Base-by-base conservation (phyloP, 2,329 filamentous ascomycete species). In the Fusarium acutatum region DNA sequence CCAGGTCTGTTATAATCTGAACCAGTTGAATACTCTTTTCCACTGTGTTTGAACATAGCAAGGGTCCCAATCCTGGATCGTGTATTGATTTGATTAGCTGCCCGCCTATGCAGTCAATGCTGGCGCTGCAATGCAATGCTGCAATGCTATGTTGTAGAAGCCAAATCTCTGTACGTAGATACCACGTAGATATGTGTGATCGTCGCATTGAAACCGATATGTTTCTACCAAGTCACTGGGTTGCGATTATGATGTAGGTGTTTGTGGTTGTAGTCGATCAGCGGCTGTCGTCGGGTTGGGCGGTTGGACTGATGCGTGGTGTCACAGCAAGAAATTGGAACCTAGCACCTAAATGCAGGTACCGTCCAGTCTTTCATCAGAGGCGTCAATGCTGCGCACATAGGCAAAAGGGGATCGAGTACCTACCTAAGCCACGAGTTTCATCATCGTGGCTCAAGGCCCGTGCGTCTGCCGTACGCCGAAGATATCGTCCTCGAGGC, bases 31-130 rank as follows among this genome's bases (percentile, higher is more conserved):
- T 72, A 67, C 46, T 61, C 72, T 75, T 66, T 78, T 63, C 75
- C 72, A 65, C 68, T 69, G 64, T 72, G 72, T 77, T 74, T 78
- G 75, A 78, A 64, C 56, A 54, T 77, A 44, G 62, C 68, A 52
- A 52, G 75, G 75, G 58, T 65, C 35, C 30, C 32, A 53, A 43
- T 50, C 49, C 67, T 64, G 60, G 60, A 46, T 40, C 34, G 20
- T 40, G 72, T 59, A 53, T 57, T 57, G 58, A 69, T 69, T 75
- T 64, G 71, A 64, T 64, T 75, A 58, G 44, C 30, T 54, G 54
- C 44, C 41, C 60, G 56, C 70, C 44, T 52, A 52, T 30, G 60
- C 34, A 47, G 46, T 67, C 40, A 54, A 44, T 56, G 54, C 63
- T 50, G 34, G 61, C n/a, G 26, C 46, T 32, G 56, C 28, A 44